Evolutionary conservation across 2,329 filamentous ascomycete species (phyloP).

Genomic region (Ceratocystis eucalypticola): DNA sequence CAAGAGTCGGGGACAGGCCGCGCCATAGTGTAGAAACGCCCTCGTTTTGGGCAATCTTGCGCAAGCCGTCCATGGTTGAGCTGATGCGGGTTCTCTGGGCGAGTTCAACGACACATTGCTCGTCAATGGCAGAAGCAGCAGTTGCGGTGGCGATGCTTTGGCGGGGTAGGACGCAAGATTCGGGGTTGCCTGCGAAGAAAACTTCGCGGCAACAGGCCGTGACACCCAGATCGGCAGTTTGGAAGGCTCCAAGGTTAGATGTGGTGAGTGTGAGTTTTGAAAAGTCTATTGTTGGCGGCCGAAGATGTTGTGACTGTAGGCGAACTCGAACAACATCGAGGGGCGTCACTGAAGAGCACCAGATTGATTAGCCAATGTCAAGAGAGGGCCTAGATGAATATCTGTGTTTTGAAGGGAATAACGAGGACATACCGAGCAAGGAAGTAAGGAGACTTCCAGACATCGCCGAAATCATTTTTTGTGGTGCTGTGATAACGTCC

Average conservation of each 20-base stretch:
- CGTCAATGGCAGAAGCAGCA: slow-evolving; percentile 33
- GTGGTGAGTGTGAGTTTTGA: slow-evolving; percentile 43
- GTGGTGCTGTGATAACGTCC: slow-evolving; percentile 60
- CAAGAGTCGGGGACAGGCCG: slow-evolving; percentile 80
- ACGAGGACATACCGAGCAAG: slow-evolving; percentile 53
- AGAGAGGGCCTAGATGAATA: background rate
- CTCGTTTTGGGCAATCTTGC: slow-evolving; percentile 91
- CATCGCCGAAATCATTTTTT: slow-evolving; percentile 92
- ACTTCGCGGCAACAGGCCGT: slow-evolving; percentile 94
- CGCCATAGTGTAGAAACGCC: slow-evolving; percentile 79
- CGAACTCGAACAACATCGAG: slow-evolving; percentile 94
- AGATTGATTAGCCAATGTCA: background rate
- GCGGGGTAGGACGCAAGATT: slow-evolving; percentile 63
- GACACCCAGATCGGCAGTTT: slow-evolving; percentile 69
- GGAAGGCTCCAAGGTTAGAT: slow-evolving; percentile 48
- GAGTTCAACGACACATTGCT: slow-evolving; percentile 76
- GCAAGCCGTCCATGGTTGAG: slow-evolving; percentile 80
- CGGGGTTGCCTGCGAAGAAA: slow-evolving; percentile 81
- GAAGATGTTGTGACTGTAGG: slow-evolving; percentile 64
- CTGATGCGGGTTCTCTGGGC: slow-evolving; percentile 70
- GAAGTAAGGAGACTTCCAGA: slow-evolving; percentile 83
- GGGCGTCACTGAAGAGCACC: slow-evolving; percentile 58
- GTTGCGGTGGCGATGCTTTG: slow-evolving; percentile 29
- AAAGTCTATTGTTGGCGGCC: slow-evolving; percentile 38
- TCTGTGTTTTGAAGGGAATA: background rate